phyloP scores from a whole-genome alignment of 1,139 yeast species.

The Diutina ranongensis region DNA sequence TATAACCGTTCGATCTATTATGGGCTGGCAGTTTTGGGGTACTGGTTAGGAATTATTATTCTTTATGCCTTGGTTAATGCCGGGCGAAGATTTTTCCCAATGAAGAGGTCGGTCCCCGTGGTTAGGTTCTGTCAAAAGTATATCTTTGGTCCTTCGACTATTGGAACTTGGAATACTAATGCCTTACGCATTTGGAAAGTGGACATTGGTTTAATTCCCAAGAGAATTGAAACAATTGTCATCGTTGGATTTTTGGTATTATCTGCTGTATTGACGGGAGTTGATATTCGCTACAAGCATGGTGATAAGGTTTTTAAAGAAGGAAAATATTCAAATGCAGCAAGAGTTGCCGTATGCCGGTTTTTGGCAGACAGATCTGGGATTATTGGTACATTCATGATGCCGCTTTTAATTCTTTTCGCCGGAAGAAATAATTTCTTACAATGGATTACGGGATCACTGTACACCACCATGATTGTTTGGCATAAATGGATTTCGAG shows the following conservation, averaged over 20 bases:
- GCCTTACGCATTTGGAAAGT: not conserved
- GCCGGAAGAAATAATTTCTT: slow-evolving; percentile 35
- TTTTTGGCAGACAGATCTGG: slow-evolving; percentile 11
- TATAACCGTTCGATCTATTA: not conserved
- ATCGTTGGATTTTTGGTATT: not conserved
- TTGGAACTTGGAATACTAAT: not conserved
- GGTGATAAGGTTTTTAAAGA: not conserved
- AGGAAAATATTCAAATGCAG: not conserved
- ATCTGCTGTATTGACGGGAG: not conserved
- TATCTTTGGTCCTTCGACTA: not conserved
- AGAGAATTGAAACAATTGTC: not conserved
- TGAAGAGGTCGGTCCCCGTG: not conserved
- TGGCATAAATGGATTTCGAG: slow-evolving; percentile 28
- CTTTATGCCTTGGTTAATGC: not conserved
- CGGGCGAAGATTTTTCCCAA: not conserved
- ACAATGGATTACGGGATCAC: slow-evolving; percentile 30
- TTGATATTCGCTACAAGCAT: not conserved
- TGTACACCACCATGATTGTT: slow-evolving; percentile 23
- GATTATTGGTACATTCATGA: slow-evolving; percentile 12
- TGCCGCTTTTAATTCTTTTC: slow-evolving; percentile 26
- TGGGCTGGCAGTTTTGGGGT: not conserved
- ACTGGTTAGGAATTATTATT: not conserved
- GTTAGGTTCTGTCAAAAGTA: not conserved
- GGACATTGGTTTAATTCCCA: not conserved
- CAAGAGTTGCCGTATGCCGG: slow-evolving; percentile 3